Evolutionary conservation across 805 yeast species (phyloP), one percentile per base, ranked within the genome.

Genomic region (Yarrowia hollandica): DNA sequence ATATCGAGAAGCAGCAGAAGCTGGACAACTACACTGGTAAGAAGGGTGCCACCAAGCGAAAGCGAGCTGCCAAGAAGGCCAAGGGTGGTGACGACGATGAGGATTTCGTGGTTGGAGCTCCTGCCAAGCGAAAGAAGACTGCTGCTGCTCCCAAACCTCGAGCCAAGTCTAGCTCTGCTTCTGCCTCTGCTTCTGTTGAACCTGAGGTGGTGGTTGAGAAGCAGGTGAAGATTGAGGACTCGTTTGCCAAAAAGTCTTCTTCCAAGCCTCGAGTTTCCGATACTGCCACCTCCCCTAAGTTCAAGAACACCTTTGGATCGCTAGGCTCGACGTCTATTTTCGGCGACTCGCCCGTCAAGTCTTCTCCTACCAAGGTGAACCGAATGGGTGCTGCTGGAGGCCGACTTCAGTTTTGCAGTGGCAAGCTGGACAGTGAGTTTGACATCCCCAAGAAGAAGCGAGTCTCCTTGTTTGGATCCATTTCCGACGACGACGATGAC

Each of bases 1-100:
- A 91, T 69, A 79, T 78, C 59, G 80, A 79, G 60, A 79, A 79
- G 60, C 80, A 90, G 62, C 75, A 77, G 31, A 76, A 79, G 31
- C 69, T 81, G 59, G 60, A 70, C 35, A 62, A 60, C 44, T 54
- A 39, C 16, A 34, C 54, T 15, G 75, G 74, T 60, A 79, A 76
- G 44, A 75, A 80, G 18, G 72, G 75, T 31, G 77, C 65, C 19
- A 57, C 67, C 23, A 62, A 58, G 31, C 62, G 50, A 46, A 60
- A 61, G 42, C 59, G 61, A 11, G 61, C 48, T 41, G 66, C 62
- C 23, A 65, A 63, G 30, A 70, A 66, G 38, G 35, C 35, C 25
- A 28, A 12, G 18, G 52, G 52, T 7, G 55, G 33, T 11, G 70
- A 65, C 9, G 75, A 72, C 31, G 75, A 70, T 50, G 74, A 69